These are phyloP conservation scores for Ilex aquifolium DNA, from an alignment of 257 asterid species.

Conservation along the genomic window DNA sequence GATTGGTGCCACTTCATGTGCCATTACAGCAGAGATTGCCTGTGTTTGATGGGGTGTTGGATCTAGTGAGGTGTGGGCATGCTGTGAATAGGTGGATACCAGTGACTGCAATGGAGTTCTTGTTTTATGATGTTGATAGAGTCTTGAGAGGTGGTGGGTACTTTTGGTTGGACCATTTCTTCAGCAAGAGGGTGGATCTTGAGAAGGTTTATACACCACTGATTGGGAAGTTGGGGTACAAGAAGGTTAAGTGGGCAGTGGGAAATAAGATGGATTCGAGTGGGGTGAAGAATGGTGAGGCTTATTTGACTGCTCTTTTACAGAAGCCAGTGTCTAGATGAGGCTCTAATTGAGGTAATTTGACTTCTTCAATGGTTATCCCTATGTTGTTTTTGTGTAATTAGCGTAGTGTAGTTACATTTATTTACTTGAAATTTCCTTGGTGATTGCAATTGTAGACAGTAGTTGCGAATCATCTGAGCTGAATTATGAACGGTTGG, in stretches of 20 bases:
- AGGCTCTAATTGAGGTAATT: slow-evolving; percentile 38
- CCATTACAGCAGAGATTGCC: slow-evolving; percentile 97
- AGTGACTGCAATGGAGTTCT: slow-evolving; percentile 55
- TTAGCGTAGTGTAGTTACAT: too few relatives aligned
- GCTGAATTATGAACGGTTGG: too few relatives aligned
- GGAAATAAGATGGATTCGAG: slow-evolving; percentile 60
- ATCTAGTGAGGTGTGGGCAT: slow-evolving; percentile 88
- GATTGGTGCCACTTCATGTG: slow-evolving; percentile 74
- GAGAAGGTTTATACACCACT: slow-evolving; percentile 68
- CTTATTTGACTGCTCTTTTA: slow-evolving; percentile 80
- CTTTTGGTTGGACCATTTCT: slow-evolving; percentile 75
- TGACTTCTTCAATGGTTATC: neutral
- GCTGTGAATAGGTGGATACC: slow-evolving; percentile 97
- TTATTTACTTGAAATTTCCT: slow-evolving; percentile 4
- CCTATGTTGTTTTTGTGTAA: neutral
- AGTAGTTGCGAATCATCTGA: neutral
- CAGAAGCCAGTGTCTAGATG: slow-evolving; percentile 80
- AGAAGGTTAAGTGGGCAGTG: slow-evolving; percentile 96
- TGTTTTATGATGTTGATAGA: slow-evolving; percentile 85
- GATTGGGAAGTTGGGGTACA: slow-evolving; percentile 80
- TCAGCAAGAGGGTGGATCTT: slow-evolving; percentile 76
- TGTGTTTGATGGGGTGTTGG: slow-evolving; percentile 81
- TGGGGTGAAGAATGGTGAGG: slow-evolving; percentile 84
- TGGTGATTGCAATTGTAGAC: neutral
- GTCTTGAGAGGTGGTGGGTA: slow-evolving; percentile 91